These are phyloP conservation scores for Fusarium subglutinans DNA, from an alignment of 2,329 filamentous ascomycete genomes.

Conservation along the genomic window DNA sequence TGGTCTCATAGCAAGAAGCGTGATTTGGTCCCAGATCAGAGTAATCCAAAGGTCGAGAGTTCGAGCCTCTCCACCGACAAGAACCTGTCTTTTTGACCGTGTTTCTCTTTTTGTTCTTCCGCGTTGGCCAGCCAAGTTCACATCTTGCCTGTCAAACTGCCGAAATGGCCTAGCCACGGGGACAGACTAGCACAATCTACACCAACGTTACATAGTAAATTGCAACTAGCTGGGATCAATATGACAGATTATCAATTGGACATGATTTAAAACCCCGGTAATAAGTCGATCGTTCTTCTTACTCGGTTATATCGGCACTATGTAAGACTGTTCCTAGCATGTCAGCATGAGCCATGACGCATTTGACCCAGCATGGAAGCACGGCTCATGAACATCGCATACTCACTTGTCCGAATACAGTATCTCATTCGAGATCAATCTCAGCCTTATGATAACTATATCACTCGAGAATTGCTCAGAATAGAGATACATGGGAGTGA, in stretches of 20 bases:
- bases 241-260: neutral
- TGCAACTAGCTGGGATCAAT: neutral
- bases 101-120: neutral
- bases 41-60: slow-evolving; percentile 6
- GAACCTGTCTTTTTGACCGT: neutral
- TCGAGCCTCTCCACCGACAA: slow-evolving; percentile 4
- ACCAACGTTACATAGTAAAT: neutral
- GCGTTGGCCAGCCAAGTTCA: neutral
- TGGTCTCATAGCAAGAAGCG: neutral
- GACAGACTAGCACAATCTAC: too few relatives aligned
- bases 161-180: neutral
- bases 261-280: neutral
- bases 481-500: neutral
- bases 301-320: neutral
- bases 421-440: neutral
- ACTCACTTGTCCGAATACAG: neutral
- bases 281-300: neutral
- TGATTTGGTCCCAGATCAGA: neutral
- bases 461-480: neutral
- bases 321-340: neutral
- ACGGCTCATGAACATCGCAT: neutral
- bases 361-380: neutral
- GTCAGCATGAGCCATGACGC: neutral
- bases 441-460: neutral
- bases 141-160: neutral